Evolutionary conservation across 495 filamentous ascomycete species (phyloP).

Genomic region (Aspergillus funiculosus): DNA sequence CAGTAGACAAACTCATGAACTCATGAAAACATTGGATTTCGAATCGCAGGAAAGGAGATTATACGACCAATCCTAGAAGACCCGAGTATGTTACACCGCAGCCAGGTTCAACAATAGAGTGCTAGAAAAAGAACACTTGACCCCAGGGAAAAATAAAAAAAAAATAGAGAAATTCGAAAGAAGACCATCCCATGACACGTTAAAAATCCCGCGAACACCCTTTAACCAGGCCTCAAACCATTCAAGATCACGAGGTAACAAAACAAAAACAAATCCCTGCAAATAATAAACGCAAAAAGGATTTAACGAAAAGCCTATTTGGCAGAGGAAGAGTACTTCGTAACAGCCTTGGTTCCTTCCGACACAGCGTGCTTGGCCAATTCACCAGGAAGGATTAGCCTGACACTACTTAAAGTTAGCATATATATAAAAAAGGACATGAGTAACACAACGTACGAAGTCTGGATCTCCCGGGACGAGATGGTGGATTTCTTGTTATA

Average conservation of each 20-base stretch:
- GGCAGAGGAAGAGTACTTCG: constrained; percentile 99
- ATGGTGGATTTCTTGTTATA: constrained; percentile 99
- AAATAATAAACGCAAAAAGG: constrained; percentile 41
- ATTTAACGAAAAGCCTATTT: constrained; percentile 66
- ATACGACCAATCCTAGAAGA: constrained; percentile 36
- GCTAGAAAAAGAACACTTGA: constrained; percentile 59
- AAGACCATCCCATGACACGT: constrained; percentile 85
- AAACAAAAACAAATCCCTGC: constrained; percentile 44
- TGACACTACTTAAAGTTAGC: constrained; percentile 51
- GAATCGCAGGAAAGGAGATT: constrained; percentile 38
- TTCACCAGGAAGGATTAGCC: constrained; percentile 96
- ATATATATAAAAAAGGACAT: constrained; percentile 2
- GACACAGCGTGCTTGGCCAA: constrained; percentile 99
- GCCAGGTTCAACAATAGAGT: constrained; percentile 55
- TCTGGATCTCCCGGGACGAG: constrained; percentile 98
- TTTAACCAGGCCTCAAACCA: constrained; percentile 57
- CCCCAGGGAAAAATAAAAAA: constrained; percentile 52
- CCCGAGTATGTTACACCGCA: constrained; percentile 72
- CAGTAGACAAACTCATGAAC: constrained; percentile 34
- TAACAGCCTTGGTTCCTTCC: constrained; percentile 99
- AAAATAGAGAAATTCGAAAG: constrained; percentile 36
- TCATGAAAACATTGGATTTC: constrained; percentile 48
- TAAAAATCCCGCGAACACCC: constrained; percentile 70
- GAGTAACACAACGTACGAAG: constrained; percentile 56
- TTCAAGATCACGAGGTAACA: constrained; percentile 53